phyloP scores from a whole-genome alignment of 257 asterid species.

The Petrea volubilis region DNA sequence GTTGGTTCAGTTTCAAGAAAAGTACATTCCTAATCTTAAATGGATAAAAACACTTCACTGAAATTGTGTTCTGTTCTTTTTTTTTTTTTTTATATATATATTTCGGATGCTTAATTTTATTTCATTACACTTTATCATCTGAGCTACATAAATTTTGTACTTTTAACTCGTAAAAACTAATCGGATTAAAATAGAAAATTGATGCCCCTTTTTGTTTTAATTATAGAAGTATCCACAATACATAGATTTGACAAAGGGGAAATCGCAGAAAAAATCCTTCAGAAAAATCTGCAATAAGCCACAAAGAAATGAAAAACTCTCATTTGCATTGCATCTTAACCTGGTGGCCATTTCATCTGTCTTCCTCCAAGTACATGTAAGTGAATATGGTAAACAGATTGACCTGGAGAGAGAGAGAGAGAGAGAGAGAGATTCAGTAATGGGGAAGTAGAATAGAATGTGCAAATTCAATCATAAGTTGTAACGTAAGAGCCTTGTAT shows the following conservation, averaged over 20 bases:
- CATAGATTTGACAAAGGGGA: background rate
- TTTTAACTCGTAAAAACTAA: too few species aligned
- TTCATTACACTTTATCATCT: too few species aligned
- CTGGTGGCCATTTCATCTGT: constrained; percentile 98
- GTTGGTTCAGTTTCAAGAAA: too few species aligned
- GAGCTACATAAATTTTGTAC: too few species aligned
- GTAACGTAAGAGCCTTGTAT: background rate
- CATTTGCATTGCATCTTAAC: constrained; percentile 40
- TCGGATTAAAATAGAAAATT: too few species aligned
- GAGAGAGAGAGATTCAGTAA: background rate
- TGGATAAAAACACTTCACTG: too few species aligned
- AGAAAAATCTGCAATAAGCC: background rate
- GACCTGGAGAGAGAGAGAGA: constrained; percentile 51
- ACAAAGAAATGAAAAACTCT: background rate
- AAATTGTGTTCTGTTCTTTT: too few species aligned
- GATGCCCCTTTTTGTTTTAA: background rate
- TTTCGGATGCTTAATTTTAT: too few species aligned
- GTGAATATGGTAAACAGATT: constrained; percentile 97
- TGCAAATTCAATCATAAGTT: background rate
- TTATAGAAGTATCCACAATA: background rate
- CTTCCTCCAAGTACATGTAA: constrained; percentile 92
- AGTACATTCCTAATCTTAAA: too few species aligned
- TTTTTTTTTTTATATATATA: too few species aligned
- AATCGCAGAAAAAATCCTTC: background rate
- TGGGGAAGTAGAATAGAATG: background rate